Conservation (phyloP, 129 eudicot species). For the Tagetes erecta region DNA sequence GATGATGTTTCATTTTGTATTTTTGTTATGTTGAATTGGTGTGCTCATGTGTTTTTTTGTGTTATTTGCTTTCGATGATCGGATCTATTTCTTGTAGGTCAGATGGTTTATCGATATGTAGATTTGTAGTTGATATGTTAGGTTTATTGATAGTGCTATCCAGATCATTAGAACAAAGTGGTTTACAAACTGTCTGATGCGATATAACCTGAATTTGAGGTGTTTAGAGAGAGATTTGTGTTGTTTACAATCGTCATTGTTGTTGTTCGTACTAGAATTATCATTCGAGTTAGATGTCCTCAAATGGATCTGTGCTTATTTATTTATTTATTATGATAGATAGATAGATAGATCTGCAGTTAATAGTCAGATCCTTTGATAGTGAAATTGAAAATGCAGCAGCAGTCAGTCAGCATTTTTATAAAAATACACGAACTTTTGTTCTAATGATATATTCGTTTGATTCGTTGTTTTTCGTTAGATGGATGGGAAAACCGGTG, state of each 20-base stretch:
- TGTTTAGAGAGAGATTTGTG: neutral
- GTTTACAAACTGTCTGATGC: neutral
- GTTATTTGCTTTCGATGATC: neutral
- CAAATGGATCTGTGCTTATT: neutral
- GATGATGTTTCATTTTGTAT: neutral
- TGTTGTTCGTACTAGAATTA: conserved; percentile 10
- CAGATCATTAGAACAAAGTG: neutral
- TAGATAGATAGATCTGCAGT: neutral
- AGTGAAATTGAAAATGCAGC: neutral
- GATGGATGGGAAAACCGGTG: conserved; percentile 94
- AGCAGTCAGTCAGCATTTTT: neutral
- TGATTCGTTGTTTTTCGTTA: conserved; percentile 21
- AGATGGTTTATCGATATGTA: neutral
- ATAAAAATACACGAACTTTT: neutral
- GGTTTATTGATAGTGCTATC: neutral
- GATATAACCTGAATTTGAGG: neutral
- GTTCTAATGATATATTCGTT: neutral
- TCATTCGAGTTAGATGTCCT: neutral
- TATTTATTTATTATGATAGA: neutral
- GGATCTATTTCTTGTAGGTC: conserved; percentile 1
- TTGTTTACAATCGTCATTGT: neutral
- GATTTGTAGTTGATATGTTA: neutral
- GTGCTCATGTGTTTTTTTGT: conserved; percentile 1
- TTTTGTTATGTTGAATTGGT: neutral
- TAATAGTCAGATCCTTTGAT: neutral